A percentile compares a stretch with the other conserved stretches of the same genome.
Conservation (phyloP, 2,329 filamentous ascomycete species). For the Penicillium sp. region DNA sequence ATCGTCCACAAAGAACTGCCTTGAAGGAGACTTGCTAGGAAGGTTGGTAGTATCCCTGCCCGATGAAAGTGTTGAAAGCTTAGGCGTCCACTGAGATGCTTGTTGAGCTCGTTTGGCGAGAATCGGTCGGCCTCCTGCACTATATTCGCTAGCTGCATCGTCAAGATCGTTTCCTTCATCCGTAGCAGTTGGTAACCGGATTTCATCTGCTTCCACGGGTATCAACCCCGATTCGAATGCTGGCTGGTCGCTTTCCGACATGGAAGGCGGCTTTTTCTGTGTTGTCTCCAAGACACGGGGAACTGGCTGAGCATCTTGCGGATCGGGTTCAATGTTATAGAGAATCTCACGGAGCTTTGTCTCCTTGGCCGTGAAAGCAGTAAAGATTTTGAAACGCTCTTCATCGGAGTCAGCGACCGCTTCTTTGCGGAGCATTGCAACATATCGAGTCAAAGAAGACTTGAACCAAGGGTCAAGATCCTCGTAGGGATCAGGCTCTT, state of each 20-base stretch:
- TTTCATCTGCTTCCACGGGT: slow-evolving; percentile 34
- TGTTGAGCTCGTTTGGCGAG: slow-evolving; percentile 30
- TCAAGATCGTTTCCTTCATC: slow-evolving; percentile 25
- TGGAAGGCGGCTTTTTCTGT: slow-evolving; percentile 9
- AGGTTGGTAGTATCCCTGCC: slow-evolving; percentile 1
- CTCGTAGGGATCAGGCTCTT: slow-evolving; percentile 48
- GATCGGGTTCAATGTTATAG: slow-evolving; percentile 51
- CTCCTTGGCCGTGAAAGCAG: slow-evolving; percentile 52
- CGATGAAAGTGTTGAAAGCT: slow-evolving; percentile 12
- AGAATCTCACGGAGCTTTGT: slow-evolving; percentile 51
- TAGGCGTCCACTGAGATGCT: slow-evolving; percentile 16
- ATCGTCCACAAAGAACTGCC: slow-evolving; percentile 17
- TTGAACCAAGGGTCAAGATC: slow-evolving; percentile 61
- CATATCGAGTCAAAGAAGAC: slow-evolving; percentile 57
- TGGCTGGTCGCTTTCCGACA: slow-evolving; percentile 12
- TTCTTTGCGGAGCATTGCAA: slow-evolving; percentile 58
- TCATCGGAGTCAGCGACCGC: slow-evolving; percentile 50
- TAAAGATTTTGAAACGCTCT: slow-evolving; percentile 57
- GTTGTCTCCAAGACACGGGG: slow-evolving; percentile 13
- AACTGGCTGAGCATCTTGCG: slow-evolving; percentile 24
- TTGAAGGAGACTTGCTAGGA: slow-evolving; percentile 5
- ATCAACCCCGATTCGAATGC: slow-evolving; percentile 37
- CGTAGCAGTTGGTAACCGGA: slow-evolving; percentile 4
- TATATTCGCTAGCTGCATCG: slow-evolving; percentile 47
- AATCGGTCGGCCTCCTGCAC: slow-evolving; percentile 57